A percentile compares a stretch with the other conserved stretches of the same genome.
Evolutionary conservation across 768 basidiomycete genomes (phyloP).

Genomic region (Serendipita sp.): DNA sequence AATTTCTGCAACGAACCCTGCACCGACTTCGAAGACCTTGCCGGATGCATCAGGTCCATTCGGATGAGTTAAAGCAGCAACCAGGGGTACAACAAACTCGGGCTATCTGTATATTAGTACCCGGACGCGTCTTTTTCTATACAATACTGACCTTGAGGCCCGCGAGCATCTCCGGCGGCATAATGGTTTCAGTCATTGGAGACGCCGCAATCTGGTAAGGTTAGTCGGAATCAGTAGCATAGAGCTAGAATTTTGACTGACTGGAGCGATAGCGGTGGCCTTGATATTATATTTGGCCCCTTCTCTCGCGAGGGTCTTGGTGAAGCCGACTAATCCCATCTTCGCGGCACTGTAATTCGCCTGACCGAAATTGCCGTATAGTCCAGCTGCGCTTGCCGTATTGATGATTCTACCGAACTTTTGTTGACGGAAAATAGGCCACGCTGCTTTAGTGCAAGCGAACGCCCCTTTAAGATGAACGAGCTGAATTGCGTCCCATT

Average conservation of each 20-base stretch:
- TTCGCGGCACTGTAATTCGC: slow-evolving; percentile 97
- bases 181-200: slow-evolving; percentile 86
- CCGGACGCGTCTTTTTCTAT: background rate
- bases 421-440: slow-evolving; percentile 90
- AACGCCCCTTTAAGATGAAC: slow-evolving; percentile 93
- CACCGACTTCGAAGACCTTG: slow-evolving; percentile 82
- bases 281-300: slow-evolving; percentile 86
- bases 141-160: slow-evolving; percentile 47
- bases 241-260: slow-evolving; percentile 24
- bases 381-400: slow-evolving; percentile 85
- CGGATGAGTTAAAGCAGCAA: slow-evolving; percentile 74
- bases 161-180: slow-evolving; percentile 89
- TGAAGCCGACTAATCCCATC: slow-evolving; percentile 87
- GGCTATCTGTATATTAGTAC: slow-evolving; percentile 34
- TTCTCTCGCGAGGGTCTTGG: slow-evolving; percentile 83
- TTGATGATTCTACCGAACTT: slow-evolving; percentile 92
- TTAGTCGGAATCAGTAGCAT: background rate
- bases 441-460: slow-evolving; percentile 84
- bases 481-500: slow-evolving; percentile 76
- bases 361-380: slow-evolving; percentile 95
- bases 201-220: slow-evolving; percentile 98
- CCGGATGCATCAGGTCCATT: slow-evolving; percentile 67
- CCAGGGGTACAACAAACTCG: slow-evolving; percentile 84
- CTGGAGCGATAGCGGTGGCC: slow-evolving; percentile 77
- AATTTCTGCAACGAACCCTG: slow-evolving; percentile 80